Percentiles rank a stretch among this genome's conserved stretches.
Conservation (phyloP, 768 basidiomycete genomes). For the Suillus fuscotomentosus region DNA sequence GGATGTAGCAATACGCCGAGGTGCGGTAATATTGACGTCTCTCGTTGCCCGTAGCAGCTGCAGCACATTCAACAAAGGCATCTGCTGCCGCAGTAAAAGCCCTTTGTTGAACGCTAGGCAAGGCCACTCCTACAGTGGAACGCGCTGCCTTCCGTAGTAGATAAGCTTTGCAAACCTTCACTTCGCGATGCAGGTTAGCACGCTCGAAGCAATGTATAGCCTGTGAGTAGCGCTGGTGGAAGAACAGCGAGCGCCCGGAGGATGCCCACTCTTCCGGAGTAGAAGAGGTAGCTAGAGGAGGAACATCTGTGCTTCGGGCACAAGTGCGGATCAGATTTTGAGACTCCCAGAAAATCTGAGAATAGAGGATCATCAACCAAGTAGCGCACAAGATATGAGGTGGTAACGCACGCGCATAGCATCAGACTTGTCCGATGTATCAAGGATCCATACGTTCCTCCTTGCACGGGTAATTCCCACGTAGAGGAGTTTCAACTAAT, state of each 20-base stretch:
- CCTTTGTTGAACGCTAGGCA: conserved; percentile 22
- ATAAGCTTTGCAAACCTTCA: conserved; percentile 51
- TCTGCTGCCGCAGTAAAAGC: conserved; percentile 47
- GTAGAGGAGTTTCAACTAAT: conserved; percentile 64
- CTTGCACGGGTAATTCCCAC: conserved; percentile 70
- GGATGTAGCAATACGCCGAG: conserved; percentile 49
- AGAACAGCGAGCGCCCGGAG: conserved; percentile 39
- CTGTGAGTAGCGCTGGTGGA: conserved; percentile 37
- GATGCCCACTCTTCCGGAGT: conserved; percentile 43
- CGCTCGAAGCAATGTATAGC: conserved; percentile 54
- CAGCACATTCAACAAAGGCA: conserved; percentile 46
- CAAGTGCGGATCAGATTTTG: conserved; percentile 46
- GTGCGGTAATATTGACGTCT: conserved; percentile 36
- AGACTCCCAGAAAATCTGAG: conserved; percentile 52
- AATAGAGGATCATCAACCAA: not conserved
- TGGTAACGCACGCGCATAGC: conserved; percentile 50
- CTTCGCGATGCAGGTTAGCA: conserved; percentile 43
- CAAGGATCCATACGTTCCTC: conserved; percentile 69
- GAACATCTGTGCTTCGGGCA: conserved; percentile 45
- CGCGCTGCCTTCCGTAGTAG: conserved; percentile 52
- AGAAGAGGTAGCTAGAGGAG: conserved; percentile 54
- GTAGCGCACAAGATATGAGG: not conserved
- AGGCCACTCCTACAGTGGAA: conserved; percentile 24
- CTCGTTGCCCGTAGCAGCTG: conserved; percentile 29
- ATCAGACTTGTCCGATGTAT: conserved; percentile 53